Percentiles rank a stretch among this genome's conserved stretches.
phyloP scores from a whole-genome alignment of 805 yeast species.

The Candida nemodendra region DNA sequence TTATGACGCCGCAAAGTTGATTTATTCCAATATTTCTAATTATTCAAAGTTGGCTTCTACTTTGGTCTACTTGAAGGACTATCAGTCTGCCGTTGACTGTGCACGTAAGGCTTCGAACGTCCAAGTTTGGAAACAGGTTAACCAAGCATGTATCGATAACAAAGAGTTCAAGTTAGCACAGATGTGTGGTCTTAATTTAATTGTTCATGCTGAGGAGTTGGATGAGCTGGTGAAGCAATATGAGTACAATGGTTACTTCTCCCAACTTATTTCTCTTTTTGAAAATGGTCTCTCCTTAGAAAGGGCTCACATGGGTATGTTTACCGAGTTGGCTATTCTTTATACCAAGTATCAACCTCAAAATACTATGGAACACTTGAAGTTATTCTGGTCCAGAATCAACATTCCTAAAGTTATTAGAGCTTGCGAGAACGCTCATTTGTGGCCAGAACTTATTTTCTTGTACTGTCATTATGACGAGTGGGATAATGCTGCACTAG shows the following conservation, averaged over 20 bases:
- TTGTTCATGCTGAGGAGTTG: conserved; percentile 96
- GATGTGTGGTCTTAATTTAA: conserved; percentile 95
- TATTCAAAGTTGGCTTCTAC: conserved; percentile 97
- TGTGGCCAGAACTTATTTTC: conserved; percentile 96
- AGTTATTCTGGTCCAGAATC: conserved; percentile 96
- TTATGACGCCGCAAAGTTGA: conserved; percentile 89
- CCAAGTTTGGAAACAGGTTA: conserved; percentile 95
- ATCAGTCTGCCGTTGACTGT: conserved; percentile 96
- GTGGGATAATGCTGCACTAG: conserved; percentile 97
- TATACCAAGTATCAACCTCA: conserved; percentile 90
- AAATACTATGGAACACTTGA: conserved; percentile 92
- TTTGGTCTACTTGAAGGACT: conserved; percentile 85
- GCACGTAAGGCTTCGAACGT: conserved; percentile 96
- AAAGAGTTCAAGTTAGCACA: conserved; percentile 96
- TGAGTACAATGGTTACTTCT: conserved; percentile 88
- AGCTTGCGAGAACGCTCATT: conserved; percentile 89
- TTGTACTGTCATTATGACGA: conserved; percentile 97
- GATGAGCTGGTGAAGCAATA: conserved; percentile 84
- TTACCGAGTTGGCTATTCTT: conserved; percentile 89
- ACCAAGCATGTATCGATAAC: conserved; percentile 92
- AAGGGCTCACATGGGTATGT: conserved; percentile 99
- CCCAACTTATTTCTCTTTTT: conserved; percentile 85
- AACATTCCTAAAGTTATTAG: conserved; percentile 96
- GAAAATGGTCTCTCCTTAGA: conserved; percentile 96
- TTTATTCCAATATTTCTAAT: conserved; percentile 83